Evolutionary conservation across 2,329 filamentous ascomycete genomes (phyloP), one percentile per base, ranked within the genome.

Genomic region (Beauveria sp.): DNA sequence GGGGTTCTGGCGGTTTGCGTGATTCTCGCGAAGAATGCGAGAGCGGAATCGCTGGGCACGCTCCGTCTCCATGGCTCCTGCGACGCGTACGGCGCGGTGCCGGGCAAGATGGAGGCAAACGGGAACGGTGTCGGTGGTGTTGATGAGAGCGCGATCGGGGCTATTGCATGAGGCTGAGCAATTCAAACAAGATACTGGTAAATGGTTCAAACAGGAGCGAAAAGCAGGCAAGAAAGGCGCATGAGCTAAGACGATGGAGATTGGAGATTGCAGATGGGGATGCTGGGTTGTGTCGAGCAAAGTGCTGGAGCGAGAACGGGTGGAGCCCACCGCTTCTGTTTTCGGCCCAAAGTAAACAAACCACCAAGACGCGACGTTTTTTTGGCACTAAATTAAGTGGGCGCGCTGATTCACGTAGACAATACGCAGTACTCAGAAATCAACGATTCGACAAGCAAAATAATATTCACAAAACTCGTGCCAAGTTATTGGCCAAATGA

Each of bases 11-110:
- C 77, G 75, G 71, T 80, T 77, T 64, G 77, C 73, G 54, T 79
- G 77, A 78, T 81, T 80, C 72, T 81, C 79, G 70, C 79, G 76
- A 66, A 79, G 73, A 63, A 79, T 77, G 66, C 77, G 77, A 67
- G 77, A 79, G 67, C 76, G 76, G 72, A 77, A 79, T 66, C 76
- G 73, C 66, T 64, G 73, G 61, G 70, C 68, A 70, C 68, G 66
- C 10, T 79, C 75, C 67, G 70, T 66, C 68, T 78, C 77, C 77
- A 79, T 79, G 64, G 70, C 68, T 70, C 64, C 48, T 57, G 59
- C 44, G 56, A 67, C 66, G 68, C 66, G 56, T 46, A 65, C 63
- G 43, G 43, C 58, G 65, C 68, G 65, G 61, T 61, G 60, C 53
- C 47, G 54, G 22, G 26, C 30, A 28, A 24, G 16, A 10, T 51